These are phyloP conservation scores for Noccaea bulbosa DNA, from an alignment of 345 rosid species.

Conservation along the genomic window DNA sequence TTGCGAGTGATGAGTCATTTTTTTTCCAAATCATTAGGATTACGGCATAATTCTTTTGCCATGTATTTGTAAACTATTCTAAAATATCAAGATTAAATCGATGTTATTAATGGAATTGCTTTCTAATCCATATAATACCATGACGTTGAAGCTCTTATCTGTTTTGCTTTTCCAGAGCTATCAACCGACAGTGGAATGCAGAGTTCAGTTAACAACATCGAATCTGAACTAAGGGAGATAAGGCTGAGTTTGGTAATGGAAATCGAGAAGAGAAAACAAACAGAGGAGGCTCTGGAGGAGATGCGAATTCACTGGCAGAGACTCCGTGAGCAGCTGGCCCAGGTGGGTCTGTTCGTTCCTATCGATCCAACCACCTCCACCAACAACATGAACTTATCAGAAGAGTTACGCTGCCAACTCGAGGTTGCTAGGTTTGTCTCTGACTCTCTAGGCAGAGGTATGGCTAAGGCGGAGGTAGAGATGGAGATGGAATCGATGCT, in stretches of 20 bases:
- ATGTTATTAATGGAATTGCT: not conserved
- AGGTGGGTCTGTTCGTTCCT: conserved; percentile 67
- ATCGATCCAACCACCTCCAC: conserved; percentile 48
- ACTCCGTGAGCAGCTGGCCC: conserved; percentile 65
- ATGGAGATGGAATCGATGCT: conserved; percentile 71
- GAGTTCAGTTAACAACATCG: conserved; percentile 46
- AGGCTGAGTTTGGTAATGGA: conserved; percentile 68
- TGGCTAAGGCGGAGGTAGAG: conserved; percentile 75
- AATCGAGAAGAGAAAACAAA: conserved; percentile 76
- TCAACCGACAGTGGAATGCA: conserved; percentile 68
- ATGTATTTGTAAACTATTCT: conserved; percentile 1
- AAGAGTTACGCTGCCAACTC: conserved; percentile 66
- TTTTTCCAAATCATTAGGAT: not conserved
- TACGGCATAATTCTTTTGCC: not conserved
- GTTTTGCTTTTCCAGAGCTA: conserved; percentile 50
- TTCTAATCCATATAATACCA: conserved; percentile 10
- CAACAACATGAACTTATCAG: conserved; percentile 53
- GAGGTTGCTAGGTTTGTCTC: conserved; percentile 77
- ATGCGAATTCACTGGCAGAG: conserved; percentile 70
- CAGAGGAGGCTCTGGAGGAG: conserved; percentile 62
- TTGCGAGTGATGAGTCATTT: not conserved
- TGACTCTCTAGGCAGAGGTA: conserved; percentile 73
- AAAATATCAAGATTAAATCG: not conserved
- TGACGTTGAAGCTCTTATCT: conserved; percentile 7
- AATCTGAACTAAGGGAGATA: conserved; percentile 63